These are phyloP conservation scores for Botrytis fabae DNA, from an alignment of 2,329 filamentous ascomycete species.

Conservation along the genomic window DNA sequence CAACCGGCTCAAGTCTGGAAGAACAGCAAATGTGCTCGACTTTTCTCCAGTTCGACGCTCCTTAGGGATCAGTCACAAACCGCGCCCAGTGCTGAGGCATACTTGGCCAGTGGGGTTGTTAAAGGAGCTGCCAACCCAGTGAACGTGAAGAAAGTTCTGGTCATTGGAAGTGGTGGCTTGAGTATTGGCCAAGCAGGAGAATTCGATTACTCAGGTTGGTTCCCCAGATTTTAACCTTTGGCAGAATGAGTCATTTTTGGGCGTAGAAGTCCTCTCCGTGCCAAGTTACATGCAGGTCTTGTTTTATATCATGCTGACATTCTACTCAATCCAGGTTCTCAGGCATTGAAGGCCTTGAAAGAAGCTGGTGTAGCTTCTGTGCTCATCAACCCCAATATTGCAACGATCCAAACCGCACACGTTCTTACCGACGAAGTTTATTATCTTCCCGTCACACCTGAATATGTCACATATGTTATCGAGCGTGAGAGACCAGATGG, in stretches of 20 bases:
- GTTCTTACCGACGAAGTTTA: constrained; percentile 95
- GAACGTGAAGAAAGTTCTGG: constrained; percentile 93
- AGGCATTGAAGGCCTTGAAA: constrained; percentile 95
- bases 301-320: constrained; percentile 29
- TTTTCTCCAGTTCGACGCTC: constrained; percentile 38
- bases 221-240: constrained; percentile 21
- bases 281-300: too few relatives aligned
- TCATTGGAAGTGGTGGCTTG: constrained; percentile 92
- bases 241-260: constrained; percentile 34
- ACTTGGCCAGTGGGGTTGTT: constrained; percentile 84
- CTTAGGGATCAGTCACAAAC: constrained; percentile 52
- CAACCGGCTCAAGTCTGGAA: constrained; percentile 33
- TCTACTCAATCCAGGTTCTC: constrained; percentile 64
- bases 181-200: constrained; percentile 97
- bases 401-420: constrained; percentile 97
- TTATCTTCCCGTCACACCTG: constrained; percentile 94
- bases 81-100: constrained; percentile 80
- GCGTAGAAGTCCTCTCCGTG: background rate
- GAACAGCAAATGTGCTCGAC: constrained; percentile 34
- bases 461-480: constrained; percentile 97
- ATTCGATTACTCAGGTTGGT: constrained; percentile 92
- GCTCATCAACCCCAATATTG: constrained; percentile 97
- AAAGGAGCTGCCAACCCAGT: constrained; percentile 74
- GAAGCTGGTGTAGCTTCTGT: constrained; percentile 90
- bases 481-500: constrained; percentile 94